Evolutionary conservation across 2,329 filamentous ascomycete species (phyloP), one percentile per base, ranked within the genome.

Genomic region (Ceratocystiopsis brevicomis): DNA sequence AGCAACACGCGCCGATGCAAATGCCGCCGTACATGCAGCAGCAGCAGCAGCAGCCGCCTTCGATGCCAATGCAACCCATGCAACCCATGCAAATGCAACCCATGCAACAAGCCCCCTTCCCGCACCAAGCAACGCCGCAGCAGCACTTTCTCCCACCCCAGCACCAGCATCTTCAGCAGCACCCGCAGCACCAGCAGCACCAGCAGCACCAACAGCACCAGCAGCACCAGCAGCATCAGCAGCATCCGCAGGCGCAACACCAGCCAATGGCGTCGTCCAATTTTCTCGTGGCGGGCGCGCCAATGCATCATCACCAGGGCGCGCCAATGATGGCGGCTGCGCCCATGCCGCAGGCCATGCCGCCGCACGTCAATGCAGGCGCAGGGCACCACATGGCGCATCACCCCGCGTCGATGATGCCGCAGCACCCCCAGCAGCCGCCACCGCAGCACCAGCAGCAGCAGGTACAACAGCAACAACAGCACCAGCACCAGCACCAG

Each of bases 381-480:
- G 4, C 30, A 5, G 33, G 39, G 13, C n/a, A 41, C 33, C 33
- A 30, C 10, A 16, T 18, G 4, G 21, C 14, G 18, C 17, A 37
- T 16, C 36, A 37, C 33, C 19, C 19, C 18, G 14, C 18, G 39
- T 25, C 33, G 16, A 44, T 44, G 35, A 25, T 13, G 6, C 30
- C 32, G 34, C 41, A 43, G 5, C 42, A 43, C 36, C 1, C 16
- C 36, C 38, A 13, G 33, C 32, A 6, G 15, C 4, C 10, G 16
- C 38, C 14, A 6, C 38, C 15, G 38, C 38, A 40, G 8, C 25
- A 5, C 21, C 17, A 19, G 38, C 38, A 30, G 16, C 44, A 45
- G 18, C 44, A 21, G 3, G 18, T 21, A 5, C 37, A 37, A 38
- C 64, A 67, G 47, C 69, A 71, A 51, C 66, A n/a, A 36, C 38